Evolutionary conservation across 2,329 filamentous ascomycete species (phyloP).

Genomic region (Exserohilum turcica): DNA sequence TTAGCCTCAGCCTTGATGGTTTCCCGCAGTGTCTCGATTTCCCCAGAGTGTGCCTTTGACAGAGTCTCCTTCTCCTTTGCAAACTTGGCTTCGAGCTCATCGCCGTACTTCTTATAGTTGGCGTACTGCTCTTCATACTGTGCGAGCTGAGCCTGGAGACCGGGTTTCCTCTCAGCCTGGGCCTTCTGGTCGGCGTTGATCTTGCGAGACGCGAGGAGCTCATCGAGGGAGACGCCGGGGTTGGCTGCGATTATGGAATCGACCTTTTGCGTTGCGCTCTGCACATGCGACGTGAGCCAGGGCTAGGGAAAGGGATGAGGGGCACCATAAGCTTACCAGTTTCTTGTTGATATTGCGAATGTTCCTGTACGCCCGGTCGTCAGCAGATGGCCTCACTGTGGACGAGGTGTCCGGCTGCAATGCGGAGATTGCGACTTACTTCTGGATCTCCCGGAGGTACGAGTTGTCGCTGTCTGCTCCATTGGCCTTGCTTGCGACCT

Average conservation of each 20-base stretch:
- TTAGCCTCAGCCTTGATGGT: slow-evolving; percentile 61
- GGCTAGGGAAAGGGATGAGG: slow-evolving; percentile 4
- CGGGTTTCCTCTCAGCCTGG: slow-evolving; percentile 76
- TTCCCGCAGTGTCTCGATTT: slow-evolving; percentile 61
- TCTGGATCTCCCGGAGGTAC: slow-evolving; percentile 87
- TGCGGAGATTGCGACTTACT: slow-evolving; percentile 62
- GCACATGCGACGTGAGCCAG: slow-evolving; percentile 26
- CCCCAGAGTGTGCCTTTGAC: slow-evolving; percentile 60
- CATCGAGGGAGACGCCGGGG: slow-evolving; percentile 71
- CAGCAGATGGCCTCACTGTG: slow-evolving; percentile 18
- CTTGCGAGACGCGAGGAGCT: slow-evolving; percentile 71
- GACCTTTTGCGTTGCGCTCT: slow-evolving; percentile 75
- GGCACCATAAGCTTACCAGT: slow-evolving; percentile 67
- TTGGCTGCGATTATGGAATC: slow-evolving; percentile 72
- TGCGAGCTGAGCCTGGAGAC: slow-evolving; percentile 68
- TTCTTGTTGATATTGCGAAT: slow-evolving; percentile 95
- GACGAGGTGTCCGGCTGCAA: not conserved
- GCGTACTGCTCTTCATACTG: slow-evolving; percentile 75
- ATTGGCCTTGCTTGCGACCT: slow-evolving; percentile 53
- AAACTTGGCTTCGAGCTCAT: slow-evolving; percentile 69
- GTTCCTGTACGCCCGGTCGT: slow-evolving; percentile 61
- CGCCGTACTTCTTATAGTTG: slow-evolving; percentile 76
- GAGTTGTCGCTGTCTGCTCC: slow-evolving; percentile 72
- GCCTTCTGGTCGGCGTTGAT: slow-evolving; percentile 83
- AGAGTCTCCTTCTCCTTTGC: slow-evolving; percentile 62